Evolutionary conservation across 306 rosid species (phyloP).

Genomic region (Carpinus viminea): DNA sequence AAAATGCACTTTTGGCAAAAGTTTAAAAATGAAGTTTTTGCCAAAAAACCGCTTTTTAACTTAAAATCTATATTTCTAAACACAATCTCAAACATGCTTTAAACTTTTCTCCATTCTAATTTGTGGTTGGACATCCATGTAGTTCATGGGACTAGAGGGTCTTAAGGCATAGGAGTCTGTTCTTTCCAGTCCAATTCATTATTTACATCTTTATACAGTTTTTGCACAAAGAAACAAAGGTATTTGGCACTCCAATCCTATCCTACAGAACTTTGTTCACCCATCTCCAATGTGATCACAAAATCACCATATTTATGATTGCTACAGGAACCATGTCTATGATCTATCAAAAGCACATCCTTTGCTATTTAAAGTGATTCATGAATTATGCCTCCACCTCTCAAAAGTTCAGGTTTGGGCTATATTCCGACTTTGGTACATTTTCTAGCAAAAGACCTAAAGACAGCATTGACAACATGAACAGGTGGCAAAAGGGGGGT

Average conservation of each 20-base stretch:
- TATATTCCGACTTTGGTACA: background rate
- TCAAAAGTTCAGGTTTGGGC: background rate
- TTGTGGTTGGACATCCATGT: background rate
- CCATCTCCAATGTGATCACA: background rate
- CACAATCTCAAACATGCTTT: too few species aligned
- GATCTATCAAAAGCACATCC: background rate
- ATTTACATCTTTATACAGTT: background rate
- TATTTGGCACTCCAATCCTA: background rate
- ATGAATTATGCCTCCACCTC: background rate
- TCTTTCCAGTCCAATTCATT: background rate
- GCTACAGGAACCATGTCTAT: background rate
- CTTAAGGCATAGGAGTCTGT: background rate
- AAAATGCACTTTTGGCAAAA: too few species aligned
- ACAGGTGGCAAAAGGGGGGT: background rate
- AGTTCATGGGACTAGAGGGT: background rate
- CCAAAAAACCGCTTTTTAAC: too few species aligned
- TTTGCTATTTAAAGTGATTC: background rate
- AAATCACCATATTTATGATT: background rate
- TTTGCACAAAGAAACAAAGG: background rate
- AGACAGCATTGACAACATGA: background rate
- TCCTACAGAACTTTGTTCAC: background rate
- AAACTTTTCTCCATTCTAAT: background rate
- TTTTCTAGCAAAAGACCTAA: background rate
- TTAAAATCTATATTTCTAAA: too few species aligned
- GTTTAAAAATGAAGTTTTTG: too few species aligned